These are phyloP conservation scores for Cordyceps farinosa DNA, from an alignment of 2,329 filamentous ascomycete genomes.

Conservation along the genomic window DNA sequence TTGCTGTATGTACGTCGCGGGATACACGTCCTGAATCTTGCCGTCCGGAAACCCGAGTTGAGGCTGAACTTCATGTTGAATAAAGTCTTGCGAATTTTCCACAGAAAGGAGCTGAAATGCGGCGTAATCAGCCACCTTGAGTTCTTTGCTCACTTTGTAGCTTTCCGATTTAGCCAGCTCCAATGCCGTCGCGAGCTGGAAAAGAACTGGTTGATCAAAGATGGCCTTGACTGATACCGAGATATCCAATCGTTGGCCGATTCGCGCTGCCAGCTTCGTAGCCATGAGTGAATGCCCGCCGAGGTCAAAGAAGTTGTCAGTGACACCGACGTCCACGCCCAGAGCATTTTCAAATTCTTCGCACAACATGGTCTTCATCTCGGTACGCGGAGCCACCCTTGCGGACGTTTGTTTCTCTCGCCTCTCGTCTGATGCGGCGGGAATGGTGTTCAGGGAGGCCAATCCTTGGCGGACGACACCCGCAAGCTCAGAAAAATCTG, in stretches of 20 bases:
- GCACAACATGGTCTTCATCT: neutral
- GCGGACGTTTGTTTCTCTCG: too few relatives aligned
- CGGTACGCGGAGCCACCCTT: too few relatives aligned
- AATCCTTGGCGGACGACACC: neutral
- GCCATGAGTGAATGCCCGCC: conserved; percentile 8
- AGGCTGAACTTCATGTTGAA: neutral
- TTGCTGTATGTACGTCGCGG: neutral
- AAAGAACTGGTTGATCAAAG: neutral
- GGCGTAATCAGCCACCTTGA: neutral
- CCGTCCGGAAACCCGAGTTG: neutral
- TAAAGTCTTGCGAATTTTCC: neutral
- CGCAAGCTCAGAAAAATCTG: conserved; percentile 14
- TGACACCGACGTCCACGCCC: conserved; percentile 12
- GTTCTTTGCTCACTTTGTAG: neutral
- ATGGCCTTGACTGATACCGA: neutral
- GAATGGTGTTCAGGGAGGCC: neutral
- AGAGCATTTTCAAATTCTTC: conserved; percentile 15
- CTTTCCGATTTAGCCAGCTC: too few relatives aligned
- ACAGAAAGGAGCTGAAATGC: neutral
- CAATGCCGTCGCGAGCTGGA: too few relatives aligned
- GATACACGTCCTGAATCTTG: neutral
- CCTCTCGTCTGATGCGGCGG: neutral
- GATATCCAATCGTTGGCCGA: neutral
- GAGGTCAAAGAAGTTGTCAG: conserved; percentile 22
- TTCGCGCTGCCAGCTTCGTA: conserved; percentile 14